These are phyloP conservation scores for Limonomyces culmigenus DNA, from an alignment of 1,284 basidiomycete species.

Conservation along the genomic window DNA sequence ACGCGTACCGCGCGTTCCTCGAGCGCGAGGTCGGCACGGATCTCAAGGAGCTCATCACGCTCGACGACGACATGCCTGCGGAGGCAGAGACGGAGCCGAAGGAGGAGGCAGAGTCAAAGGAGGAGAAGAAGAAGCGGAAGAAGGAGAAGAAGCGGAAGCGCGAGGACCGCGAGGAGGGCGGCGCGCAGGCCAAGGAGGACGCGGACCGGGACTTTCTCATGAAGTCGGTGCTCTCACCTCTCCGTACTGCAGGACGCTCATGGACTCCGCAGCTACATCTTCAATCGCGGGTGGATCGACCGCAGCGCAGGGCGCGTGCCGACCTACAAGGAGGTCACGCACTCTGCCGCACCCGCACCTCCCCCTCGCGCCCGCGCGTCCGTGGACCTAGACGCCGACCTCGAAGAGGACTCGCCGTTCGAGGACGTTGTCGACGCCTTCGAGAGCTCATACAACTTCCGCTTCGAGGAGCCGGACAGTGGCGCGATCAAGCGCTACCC, in stretches of 20 bases:
- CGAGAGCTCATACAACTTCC: conserved; percentile 83
- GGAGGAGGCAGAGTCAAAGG: conserved; percentile 16
- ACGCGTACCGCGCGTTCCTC: conserved; percentile 70
- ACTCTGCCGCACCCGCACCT: conserved; percentile 11
- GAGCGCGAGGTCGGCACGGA: conserved; percentile 73
- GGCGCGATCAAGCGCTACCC: conserved; percentile 67
- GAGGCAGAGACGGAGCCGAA: conserved; percentile 9
- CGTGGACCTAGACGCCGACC: conserved; percentile 16
- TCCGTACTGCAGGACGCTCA: background rate
- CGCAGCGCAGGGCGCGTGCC: conserved; percentile 53
- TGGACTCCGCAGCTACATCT: conserved; percentile 54
- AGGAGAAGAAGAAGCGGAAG: conserved; percentile 12
- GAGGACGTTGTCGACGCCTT: conserved; percentile 59
- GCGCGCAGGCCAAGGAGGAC: conserved; percentile 29
- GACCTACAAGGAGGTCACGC: conserved; percentile 68
- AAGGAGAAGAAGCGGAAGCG: conserved; percentile 17
- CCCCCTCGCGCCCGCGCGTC: conserved; percentile 11
- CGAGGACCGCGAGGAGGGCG: conserved; percentile 17
- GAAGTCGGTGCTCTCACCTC: conserved; percentile 39
- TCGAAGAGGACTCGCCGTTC: conserved; percentile 37
- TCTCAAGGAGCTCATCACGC: conserved; percentile 36
- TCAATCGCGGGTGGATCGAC: conserved; percentile 93
- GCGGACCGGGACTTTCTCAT: conserved; percentile 78
- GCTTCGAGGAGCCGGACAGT: conserved; percentile 83
- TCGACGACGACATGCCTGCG: conserved; percentile 16